These are phyloP conservation scores for Coriaria nepalensis DNA, from an alignment of 306 rosid genomes.

Conservation along the genomic window DNA sequence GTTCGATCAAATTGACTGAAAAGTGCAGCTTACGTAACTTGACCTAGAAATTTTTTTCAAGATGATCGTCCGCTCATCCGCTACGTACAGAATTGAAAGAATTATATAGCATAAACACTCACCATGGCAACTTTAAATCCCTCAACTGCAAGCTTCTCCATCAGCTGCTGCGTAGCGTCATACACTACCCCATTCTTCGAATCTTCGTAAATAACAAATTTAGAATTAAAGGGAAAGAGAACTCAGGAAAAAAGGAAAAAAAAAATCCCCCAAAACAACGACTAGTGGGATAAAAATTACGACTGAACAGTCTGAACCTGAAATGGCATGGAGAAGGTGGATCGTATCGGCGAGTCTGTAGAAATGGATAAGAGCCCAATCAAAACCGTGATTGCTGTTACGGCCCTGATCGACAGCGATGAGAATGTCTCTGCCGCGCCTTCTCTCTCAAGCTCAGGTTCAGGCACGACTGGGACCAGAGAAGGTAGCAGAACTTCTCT, in stretches of 20 bases:
- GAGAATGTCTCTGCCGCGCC: constrained; percentile 59
- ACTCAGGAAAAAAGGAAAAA: too few species aligned
- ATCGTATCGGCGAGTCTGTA: constrained; percentile 72
- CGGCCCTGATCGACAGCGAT: constrained; percentile 74
- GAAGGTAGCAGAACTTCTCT: constrained; percentile 57
- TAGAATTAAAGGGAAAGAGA: too few species aligned
- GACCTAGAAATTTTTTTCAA: too few species aligned
- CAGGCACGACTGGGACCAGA: constrained; percentile 29
- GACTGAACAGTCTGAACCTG: constrained; percentile 46
- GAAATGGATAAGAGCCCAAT: constrained; percentile 77
- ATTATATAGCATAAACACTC: constrained; percentile 1
- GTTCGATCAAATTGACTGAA: too few species aligned
- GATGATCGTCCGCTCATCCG: not conserved
- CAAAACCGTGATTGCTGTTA: constrained; percentile 72
- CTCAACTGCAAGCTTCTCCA: constrained; percentile 80
- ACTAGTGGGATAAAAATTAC: not conserved
- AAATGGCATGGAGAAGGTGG: constrained; percentile 70
- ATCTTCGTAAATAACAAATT: constrained; percentile 20
- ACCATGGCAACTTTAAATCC: constrained; percentile 64
- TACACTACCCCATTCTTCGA: constrained; percentile 47
- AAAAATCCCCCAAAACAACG: not conserved
- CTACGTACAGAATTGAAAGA: not conserved
- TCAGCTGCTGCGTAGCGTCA: constrained; percentile 38
- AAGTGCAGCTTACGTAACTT: too few species aligned
- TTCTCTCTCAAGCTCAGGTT: constrained; percentile 55